phyloP scores from a whole-genome alignment of 371 early-diverging fungal species.

The Rhizopus microsporus region DNA sequence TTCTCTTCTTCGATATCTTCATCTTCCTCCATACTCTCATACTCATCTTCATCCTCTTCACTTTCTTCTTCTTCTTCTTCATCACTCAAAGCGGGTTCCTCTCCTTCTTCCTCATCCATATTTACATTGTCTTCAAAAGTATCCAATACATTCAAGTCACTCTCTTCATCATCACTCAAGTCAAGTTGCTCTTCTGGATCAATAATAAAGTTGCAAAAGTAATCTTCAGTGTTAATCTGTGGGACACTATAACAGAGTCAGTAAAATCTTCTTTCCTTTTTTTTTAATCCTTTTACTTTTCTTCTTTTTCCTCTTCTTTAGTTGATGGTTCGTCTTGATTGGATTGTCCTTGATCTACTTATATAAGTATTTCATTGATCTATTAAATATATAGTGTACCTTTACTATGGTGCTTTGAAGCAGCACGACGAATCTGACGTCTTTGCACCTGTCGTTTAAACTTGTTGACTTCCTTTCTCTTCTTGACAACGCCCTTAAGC shows the following conservation, averaged over 20 bases:
- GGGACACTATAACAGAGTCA: slow-evolving; percentile 10
- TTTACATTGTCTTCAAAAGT: slow-evolving; percentile 42
- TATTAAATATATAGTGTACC: slow-evolving; percentile 5
- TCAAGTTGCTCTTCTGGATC: slow-evolving; percentile 44
- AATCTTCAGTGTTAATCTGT: slow-evolving; percentile 35
- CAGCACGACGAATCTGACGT: slow-evolving; percentile 38
- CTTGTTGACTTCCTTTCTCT: slow-evolving; percentile 70
- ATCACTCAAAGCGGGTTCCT: slow-evolving; percentile 15
- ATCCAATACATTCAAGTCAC: slow-evolving; percentile 39
- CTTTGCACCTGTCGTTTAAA: slow-evolving; percentile 63
- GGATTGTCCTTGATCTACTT: slow-evolving; percentile 14
- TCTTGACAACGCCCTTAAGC: slow-evolving; percentile 70
- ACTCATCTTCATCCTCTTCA: slow-evolving; percentile 36
- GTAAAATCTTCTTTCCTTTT: background rate
- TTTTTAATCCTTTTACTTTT: slow-evolving; percentile 2
- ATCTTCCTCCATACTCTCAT: slow-evolving; percentile 31
- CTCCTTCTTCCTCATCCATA: slow-evolving; percentile 33
- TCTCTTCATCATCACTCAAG: slow-evolving; percentile 44
- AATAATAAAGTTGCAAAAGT: slow-evolving; percentile 42
- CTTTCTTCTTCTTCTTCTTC: slow-evolving; percentile 30
- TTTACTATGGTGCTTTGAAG: slow-evolving; percentile 14
- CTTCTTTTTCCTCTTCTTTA: slow-evolving; percentile 4
- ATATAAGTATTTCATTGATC: background rate
- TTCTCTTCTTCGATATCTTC: slow-evolving; percentile 31
- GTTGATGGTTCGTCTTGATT: slow-evolving; percentile 15